Evolutionary conservation across 1,139 yeast species (phyloP).

Genomic region (Kluyveromyces sp.): DNA sequence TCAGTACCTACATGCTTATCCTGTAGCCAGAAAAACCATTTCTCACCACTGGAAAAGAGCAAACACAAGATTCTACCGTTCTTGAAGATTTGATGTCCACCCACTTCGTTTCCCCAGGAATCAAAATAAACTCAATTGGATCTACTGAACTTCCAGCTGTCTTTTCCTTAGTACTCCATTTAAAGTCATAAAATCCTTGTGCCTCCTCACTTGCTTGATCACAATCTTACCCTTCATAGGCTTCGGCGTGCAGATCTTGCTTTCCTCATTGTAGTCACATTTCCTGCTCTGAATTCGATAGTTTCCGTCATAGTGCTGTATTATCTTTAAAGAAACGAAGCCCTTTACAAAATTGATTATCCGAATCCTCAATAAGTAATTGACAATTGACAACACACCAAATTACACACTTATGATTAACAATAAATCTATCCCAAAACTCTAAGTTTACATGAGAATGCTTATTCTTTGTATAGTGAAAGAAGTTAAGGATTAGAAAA

Average conservation of each 20-base stretch:
- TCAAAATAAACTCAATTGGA: slow-evolving; percentile 64
- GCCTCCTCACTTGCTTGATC: slow-evolving; percentile 44
- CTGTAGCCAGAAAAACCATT: slow-evolving; percentile 87
- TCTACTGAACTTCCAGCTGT: slow-evolving; percentile 35
- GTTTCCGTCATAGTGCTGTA: slow-evolving; percentile 13
- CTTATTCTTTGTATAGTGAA: no score
- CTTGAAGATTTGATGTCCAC: slow-evolving; percentile 57
- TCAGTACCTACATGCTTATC: slow-evolving; percentile 63
- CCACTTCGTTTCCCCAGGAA: slow-evolving; percentile 92
- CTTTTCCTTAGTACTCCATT: slow-evolving; percentile 52
- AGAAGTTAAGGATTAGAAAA: no score
- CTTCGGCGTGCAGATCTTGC: slow-evolving; percentile 66
- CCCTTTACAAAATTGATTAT: no score
- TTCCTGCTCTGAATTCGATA: slow-evolving; percentile 71
- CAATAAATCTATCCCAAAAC: no score
- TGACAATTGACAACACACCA: no score
- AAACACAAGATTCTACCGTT: slow-evolving; percentile 84
- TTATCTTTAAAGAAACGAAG: neutral
- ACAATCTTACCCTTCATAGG: slow-evolving; percentile 70
- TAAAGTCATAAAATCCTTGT: slow-evolving; percentile 46
- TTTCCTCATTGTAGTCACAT: slow-evolving; percentile 63
- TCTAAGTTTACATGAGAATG: no score
- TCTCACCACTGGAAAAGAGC: slow-evolving; percentile 80
- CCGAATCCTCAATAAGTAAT: no score
- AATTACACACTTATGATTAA: no score